Conservation (phyloP, 371 early-diverging fungal genomes). For the Mucor circinelloides region DNA sequence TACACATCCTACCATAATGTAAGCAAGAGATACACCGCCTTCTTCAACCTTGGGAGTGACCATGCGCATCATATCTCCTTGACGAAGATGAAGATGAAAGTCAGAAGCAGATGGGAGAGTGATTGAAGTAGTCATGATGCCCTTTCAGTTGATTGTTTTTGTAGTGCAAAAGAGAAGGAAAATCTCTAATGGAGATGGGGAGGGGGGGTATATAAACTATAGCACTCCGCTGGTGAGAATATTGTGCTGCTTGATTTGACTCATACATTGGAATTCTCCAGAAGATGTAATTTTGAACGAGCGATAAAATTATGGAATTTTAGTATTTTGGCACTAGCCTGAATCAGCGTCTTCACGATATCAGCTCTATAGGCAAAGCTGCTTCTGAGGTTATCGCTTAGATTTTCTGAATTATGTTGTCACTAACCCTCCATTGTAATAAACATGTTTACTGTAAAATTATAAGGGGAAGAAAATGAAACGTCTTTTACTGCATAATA, state of each 20-base stretch:
- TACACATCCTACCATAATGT: constrained; percentile 80
- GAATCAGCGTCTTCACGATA: neutral
- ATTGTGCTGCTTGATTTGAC: neutral
- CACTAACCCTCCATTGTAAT: too few relatives aligned
- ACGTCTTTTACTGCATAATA: too few relatives aligned
- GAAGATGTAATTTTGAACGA: neutral
- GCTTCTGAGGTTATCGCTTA: too few relatives aligned
- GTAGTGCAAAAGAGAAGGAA: constrained; percentile 2
- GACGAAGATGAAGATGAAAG: constrained; percentile 94
- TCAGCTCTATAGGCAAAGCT: too few relatives aligned
- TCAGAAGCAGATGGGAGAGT: constrained; percentile 80
- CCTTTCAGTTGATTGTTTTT: neutral
- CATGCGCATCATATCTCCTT: constrained; percentile 89
- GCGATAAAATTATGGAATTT: neutral
- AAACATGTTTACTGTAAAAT: too few relatives aligned
- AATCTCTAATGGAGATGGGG: neutral
- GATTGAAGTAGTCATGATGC: constrained; percentile 33
- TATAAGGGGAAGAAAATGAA: too few relatives aligned
- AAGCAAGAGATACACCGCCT: constrained; percentile 89
- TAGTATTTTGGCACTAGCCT: neutral
- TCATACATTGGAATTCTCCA: neutral
- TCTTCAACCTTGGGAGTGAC: constrained; percentile 81
- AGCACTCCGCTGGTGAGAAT: neutral
- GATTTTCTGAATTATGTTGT: too few relatives aligned
- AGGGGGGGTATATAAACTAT: neutral